These are phyloP conservation scores for Dictyostelium discoideum DNA, from an alignment of 78 protist genomes.

Conservation along the genomic window DNA sequence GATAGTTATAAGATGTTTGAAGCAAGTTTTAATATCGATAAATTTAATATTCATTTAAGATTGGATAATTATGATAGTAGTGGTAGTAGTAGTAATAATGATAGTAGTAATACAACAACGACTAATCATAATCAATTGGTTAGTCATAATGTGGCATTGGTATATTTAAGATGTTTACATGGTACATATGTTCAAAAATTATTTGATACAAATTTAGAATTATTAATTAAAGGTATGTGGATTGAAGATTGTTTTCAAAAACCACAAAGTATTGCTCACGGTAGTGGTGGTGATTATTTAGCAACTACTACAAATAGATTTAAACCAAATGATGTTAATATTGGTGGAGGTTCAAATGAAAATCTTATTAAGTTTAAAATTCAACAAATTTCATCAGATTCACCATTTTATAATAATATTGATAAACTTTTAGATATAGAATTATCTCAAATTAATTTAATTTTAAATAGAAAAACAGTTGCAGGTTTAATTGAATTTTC, in stretches of 20 bases:
- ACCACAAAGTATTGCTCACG: not conserved
- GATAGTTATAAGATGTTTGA: conserved; percentile 24
- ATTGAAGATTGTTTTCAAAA: conserved; percentile 69
- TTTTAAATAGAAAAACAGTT: conserved; percentile 54
- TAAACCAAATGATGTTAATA: not conserved
- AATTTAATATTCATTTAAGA: conserved; percentile 39
- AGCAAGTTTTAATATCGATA: conserved; percentile 4
- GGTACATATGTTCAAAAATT: conserved; percentile 40
- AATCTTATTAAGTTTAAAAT: not conserved
- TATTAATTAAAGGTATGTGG: conserved; percentile 53
- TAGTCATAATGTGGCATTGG: conserved; percentile 18
- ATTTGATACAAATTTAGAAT: not conserved
- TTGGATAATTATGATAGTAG: conserved; percentile 11
- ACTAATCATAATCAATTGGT: not conserved
- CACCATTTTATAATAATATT: conserved; percentile 30
- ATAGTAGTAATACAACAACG: not conserved
- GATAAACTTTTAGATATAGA: conserved; percentile 22
- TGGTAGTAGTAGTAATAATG: not conserved
- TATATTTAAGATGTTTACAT: conserved; percentile 14
- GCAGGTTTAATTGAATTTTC: conserved; percentile 72
- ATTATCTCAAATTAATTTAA: conserved; percentile 60
- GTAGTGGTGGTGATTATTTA: conserved; percentile 8
- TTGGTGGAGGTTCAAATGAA: not conserved
- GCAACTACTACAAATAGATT: conserved; percentile 19
- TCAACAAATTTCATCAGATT: conserved; percentile 10